Evolutionary conservation across 805 yeast species (phyloP), one percentile per base, ranked within the genome.

Genomic region (Hanseniaspora lindneri): DNA sequence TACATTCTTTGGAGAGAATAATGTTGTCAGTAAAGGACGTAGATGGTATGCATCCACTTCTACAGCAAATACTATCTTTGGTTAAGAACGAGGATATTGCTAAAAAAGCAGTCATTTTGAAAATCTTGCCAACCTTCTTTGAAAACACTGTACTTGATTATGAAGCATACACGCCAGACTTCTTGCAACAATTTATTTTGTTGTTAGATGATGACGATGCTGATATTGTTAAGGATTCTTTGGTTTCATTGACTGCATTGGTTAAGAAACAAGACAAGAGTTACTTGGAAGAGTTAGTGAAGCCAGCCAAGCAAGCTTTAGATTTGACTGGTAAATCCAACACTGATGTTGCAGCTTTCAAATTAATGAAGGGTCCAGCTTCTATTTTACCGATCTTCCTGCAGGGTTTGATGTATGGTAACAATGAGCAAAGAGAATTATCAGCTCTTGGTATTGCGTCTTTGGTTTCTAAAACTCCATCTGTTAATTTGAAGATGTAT

Each of bases 391-490:
- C 98, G 25, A 76, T 94, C 47, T 92, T 92, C 69, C 68, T 86
- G 55, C 96, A 89, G 62, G 97, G 97, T 53, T 74, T 92, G 59
- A 85, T 89, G 94, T 85, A 87, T 64, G 99, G 98, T 54, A 75
- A 75, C 46, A 72, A 77, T 53, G 86, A 79, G 43, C 89, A 82
- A 60, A 79, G 92, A 65, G 96, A 88, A 62, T 67, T 70, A 24
- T 76, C 96, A 27, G 97, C 98, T 0, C 67, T 80, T 59, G 96
- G 86, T 50, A 85, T 92, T 58, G 92, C 95, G 4, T 88, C 80
- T 58, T 68, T 92, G 51, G 83, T 88, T 40, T 82, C 80, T 41
- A 79, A 86, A 58, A 84, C 97, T 0, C 92, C 92, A 19, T 79
- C 92, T n/a, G 71, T 75, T 10, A 77, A 74, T 51, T 75, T 92